Conservation (phyloP, 257 asterid species). For the Solanum virginianum region DNA sequence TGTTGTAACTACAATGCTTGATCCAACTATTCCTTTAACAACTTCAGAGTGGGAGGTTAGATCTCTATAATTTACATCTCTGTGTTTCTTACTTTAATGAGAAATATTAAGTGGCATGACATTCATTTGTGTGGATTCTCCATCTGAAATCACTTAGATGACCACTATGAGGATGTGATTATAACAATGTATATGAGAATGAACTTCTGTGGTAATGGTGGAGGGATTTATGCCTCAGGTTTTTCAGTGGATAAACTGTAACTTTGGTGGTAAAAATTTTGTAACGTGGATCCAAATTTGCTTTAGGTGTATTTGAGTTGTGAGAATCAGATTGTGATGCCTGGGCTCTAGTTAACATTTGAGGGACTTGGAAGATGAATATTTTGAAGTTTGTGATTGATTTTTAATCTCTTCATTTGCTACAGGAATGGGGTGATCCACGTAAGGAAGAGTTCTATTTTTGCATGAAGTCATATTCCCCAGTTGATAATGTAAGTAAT, state of each 20-base stretch:
- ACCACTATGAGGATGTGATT: background rate
- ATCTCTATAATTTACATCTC: background rate
- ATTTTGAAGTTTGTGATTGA: background rate
- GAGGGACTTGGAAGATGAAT: background rate
- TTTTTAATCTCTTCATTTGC: slow-evolving; percentile 8
- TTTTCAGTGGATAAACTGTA: background rate
- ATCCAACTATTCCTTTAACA: slow-evolving; percentile 94
- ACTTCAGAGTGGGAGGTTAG: slow-evolving; percentile 99
- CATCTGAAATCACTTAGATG: background rate
- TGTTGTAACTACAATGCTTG: slow-evolving; percentile 92
- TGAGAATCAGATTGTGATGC: background rate
- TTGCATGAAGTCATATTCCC: slow-evolving; percentile 92
- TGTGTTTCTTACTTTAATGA: background rate
- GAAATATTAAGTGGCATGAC: background rate
- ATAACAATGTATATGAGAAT: background rate
- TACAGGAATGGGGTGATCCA: slow-evolving; percentile 99
- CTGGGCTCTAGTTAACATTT: background rate
- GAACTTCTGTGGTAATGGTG: background rate
- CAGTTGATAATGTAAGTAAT: slow-evolving; percentile 75
- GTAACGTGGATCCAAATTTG: background rate
- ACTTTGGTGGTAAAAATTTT: background rate
- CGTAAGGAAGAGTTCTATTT: slow-evolving; percentile 79
- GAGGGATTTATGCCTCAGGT: background rate
- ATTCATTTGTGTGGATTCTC: background rate
- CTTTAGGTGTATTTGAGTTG: background rate